Base-by-base conservation (phyloP, 305 asterid genomes). In the Andrographis paniculata region DNA sequence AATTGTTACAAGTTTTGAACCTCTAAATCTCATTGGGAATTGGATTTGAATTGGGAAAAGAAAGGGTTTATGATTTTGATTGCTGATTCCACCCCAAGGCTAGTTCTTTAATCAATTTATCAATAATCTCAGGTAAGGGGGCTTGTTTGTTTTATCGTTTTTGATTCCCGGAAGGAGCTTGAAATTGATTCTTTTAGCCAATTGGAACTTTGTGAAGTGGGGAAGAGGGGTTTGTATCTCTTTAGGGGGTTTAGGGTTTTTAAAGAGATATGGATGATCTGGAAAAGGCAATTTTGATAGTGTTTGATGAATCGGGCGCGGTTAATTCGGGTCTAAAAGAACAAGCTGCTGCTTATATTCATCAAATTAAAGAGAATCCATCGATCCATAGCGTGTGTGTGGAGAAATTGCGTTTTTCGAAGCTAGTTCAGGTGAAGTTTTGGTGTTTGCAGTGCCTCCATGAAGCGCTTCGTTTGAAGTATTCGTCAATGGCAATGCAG, bases 371-470 rank as follows among this genome's bases (percentile, higher is more conserved):
- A 43, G 94, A 74, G 53, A 66, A 35, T 13, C 82, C 86, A 10
- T 77, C 91, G 41, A 67, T 92, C 49, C 80, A 88, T 61, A 82
- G 79, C 55, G 57, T 87, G 52, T 92, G 97, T 59, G 53, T 92
- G 48, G 84, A 87, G 45, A 79, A 76, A 48, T 55, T 82, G 52
- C 76, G 93, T 35, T 70, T 62, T 45, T 69, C 84, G 1, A 76
- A 78, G 57, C 48, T 76, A 3, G 79, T 77, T 28, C 83, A 87
- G 74, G 99, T 92, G 42, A 93, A 92, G 72, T 92, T 92, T 35
- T 92, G 99, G 99, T 75, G 95, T 58, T 64, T 91, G 57, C 99
- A 87, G 73, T 73, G 91, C 65, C 69, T 91, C 55, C 87, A 78
- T 16, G 99, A 80, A 51, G 77, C 52, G 16, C 71, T 91, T 51